phyloP scores from a whole-genome alignment of 108 stramenopile genomes.

The Discostella pseudostelligera region DNA sequence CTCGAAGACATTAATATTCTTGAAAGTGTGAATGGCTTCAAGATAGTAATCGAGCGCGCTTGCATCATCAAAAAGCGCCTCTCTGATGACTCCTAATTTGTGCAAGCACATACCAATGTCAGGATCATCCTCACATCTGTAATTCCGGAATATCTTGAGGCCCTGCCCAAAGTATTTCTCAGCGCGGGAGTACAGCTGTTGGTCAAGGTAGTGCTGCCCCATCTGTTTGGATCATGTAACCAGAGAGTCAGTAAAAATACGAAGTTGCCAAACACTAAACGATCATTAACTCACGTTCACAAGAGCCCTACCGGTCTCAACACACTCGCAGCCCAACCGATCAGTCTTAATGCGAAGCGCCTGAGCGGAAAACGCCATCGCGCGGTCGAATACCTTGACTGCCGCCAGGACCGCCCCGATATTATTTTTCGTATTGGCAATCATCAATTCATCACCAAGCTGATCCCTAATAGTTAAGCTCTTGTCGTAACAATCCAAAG shows the following conservation, averaged over 20 bases:
- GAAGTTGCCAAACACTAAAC: not conserved
- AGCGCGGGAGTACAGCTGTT: conserved; percentile 14
- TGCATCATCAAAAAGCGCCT: conserved; percentile 21
- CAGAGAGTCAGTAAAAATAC: not conserved
- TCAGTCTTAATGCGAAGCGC: conserved; percentile 45
- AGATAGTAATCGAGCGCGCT: conserved; percentile 29
- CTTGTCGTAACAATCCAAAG: conserved; percentile 46
- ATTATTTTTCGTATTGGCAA: conserved; percentile 51
- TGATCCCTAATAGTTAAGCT: conserved; percentile 35
- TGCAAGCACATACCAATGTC: conserved; percentile 44
- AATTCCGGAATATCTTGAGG: conserved; percentile 25
- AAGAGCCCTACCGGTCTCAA: conserved; percentile 45
- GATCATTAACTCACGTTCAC: conserved; percentile 24
- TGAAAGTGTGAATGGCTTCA: conserved; percentile 33
- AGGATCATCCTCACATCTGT: conserved; percentile 1
- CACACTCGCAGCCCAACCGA: conserved; percentile 18
- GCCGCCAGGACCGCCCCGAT: conserved; percentile 40
- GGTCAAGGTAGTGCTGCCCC: conserved; percentile 41
- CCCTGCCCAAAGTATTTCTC: conserved; percentile 54
- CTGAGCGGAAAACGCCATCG: conserved; percentile 42
- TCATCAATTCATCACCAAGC: conserved; percentile 34
- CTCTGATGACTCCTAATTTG: conserved; percentile 37
- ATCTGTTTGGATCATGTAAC: not conserved
- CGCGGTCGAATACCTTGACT: conserved; percentile 25
- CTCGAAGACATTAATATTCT: conserved; percentile 7